Base-by-base conservation (phyloP, 2,329 filamentous ascomycete genomes). In the Fusarium sp. region DNA sequence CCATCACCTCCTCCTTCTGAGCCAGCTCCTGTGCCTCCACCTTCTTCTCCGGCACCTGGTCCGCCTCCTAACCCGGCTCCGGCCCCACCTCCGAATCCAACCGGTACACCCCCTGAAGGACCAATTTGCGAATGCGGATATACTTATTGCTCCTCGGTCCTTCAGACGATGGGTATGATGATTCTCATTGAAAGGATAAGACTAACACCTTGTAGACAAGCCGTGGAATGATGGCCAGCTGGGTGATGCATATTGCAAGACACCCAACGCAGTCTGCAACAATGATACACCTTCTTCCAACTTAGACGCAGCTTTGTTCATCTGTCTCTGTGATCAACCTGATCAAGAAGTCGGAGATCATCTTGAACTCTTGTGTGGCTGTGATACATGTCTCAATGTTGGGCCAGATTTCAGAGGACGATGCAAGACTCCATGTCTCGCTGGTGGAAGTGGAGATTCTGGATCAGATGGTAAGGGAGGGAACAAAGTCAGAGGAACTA, bases 121-220 rank as follows among this genome's bases (percentile, higher is more conserved):
- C 69, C 80, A 18, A 77, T 77, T 53, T 82, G 80, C 66, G 77
- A 81, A 61, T 82, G 80, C 63, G 80, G 80, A 56, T 82, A 81
- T 55, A 82, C 80, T 5, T 82, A 82, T 59, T 82, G 80, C 61
- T 79, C 79, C 12, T 74, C 77, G 3, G 80, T 82, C 15, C 73
- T 82, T 21, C 75, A 78, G 72, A 71, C 55, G 3, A 81, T 81
- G 79, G 73, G 79, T 80, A 73, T 46, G 75, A 67, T 28, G 3
- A 43, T 3, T 8, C 5, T 2, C 8, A 18, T 33, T 21, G 5
- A 9, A 5, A 3, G 2, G 10, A 4, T 6, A 43, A 16, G 3
- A 20, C 58, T 70, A 33, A 72, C 38, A 48, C 4, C 2, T 23
- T 12, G 1, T 20, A 80, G 79, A 72, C 15, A 78, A 75, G 10